Evolutionary conservation across 2,329 filamentous ascomycete species (phyloP).

Genomic region (Endocalyx cinctus): DNA sequence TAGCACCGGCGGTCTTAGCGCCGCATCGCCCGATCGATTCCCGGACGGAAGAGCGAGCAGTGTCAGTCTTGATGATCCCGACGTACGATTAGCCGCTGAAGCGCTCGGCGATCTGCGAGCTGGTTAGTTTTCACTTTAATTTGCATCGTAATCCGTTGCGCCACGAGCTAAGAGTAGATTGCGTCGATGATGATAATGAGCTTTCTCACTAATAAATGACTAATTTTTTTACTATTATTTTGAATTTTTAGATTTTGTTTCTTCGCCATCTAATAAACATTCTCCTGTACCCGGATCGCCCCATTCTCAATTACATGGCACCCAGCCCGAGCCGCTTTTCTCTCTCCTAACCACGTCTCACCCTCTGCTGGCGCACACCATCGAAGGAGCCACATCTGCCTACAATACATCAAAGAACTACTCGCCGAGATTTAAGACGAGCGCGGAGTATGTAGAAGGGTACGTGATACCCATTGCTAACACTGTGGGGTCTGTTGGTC

Average conservation of each 20-base stretch:
- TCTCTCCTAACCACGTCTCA: conserved; percentile 85
- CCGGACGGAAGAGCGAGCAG: conserved; percentile 42
- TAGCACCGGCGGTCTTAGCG: conserved; percentile 35
- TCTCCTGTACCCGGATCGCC: conserved; percentile 37
- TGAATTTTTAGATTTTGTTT: conserved; percentile 57
- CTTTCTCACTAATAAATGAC: conserved; percentile 13
- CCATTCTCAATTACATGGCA: conserved; percentile 33
- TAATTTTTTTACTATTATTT: conserved; percentile 54
- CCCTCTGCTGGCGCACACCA: conserved; percentile 78
- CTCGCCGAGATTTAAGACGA: conserved; percentile 81
- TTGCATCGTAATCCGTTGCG: neutral
- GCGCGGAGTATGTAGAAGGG: conserved; percentile 85
- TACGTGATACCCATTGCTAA: conserved; percentile 83
- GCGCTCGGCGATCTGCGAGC: conserved; percentile 70
- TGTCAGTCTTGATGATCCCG: conserved; percentile 60
- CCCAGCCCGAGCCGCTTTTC: conserved; percentile 72
- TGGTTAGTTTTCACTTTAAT: conserved; percentile 44
- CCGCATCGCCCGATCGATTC: conserved; percentile 42
- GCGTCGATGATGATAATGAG: neutral
- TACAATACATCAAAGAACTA: conserved; percentile 88
- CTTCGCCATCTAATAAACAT: conserved; percentile 51
- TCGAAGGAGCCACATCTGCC: conserved; percentile 77
- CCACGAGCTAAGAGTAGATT: no score
- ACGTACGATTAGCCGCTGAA: conserved; percentile 67
- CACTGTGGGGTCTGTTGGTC: conserved; percentile 77